Conservation (phyloP, 2,329 filamentous ascomycete species). For the Coniochaeta ligniaria region DNA sequence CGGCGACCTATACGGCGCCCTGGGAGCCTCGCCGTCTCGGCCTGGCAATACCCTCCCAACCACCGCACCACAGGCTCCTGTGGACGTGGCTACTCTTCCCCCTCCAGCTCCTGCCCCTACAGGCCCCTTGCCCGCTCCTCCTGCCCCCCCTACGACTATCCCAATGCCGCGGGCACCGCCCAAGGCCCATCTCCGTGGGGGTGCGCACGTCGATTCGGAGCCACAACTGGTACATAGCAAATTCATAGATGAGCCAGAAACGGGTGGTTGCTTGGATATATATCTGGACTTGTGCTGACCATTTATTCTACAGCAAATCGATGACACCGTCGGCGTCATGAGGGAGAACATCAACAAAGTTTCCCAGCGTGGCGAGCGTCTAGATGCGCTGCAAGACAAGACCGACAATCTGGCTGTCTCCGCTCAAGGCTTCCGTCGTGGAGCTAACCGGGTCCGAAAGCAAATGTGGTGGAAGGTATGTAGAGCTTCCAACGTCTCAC, state of each 20-base stretch:
- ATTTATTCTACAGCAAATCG: constrained; percentile 69
- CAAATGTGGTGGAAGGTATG: constrained; percentile 94
- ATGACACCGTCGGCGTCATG: constrained; percentile 93
- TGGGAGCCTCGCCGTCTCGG: background rate
- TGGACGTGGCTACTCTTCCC: background rate
- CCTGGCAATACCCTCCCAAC: background rate
- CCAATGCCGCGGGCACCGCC: background rate
- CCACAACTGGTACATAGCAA: background rate
- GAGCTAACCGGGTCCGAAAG: constrained; percentile 92
- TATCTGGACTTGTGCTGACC: background rate
- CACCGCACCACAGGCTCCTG: background rate
- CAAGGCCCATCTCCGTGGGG: background rate
- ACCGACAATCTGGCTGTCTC: constrained; percentile 90
- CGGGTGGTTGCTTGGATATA: background rate
- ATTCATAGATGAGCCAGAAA: background rate
- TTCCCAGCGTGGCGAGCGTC: constrained; percentile 81
- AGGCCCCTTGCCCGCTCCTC: background rate
- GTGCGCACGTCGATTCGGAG: background rate
- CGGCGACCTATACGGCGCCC: background rate
- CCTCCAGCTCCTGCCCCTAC: background rate
- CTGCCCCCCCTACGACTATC: background rate
- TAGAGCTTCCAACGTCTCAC: background rate
- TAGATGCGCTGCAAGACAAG: constrained; percentile 87
- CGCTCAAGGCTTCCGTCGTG: constrained; percentile 90
- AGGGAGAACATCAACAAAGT: constrained; percentile 97